Percentiles rank a stretch among this genome's conserved stretches.
Evolutionary conservation across 2,329 filamentous ascomycete species (phyloP).

Genomic region (Pyrenochaeta sp.): DNA sequence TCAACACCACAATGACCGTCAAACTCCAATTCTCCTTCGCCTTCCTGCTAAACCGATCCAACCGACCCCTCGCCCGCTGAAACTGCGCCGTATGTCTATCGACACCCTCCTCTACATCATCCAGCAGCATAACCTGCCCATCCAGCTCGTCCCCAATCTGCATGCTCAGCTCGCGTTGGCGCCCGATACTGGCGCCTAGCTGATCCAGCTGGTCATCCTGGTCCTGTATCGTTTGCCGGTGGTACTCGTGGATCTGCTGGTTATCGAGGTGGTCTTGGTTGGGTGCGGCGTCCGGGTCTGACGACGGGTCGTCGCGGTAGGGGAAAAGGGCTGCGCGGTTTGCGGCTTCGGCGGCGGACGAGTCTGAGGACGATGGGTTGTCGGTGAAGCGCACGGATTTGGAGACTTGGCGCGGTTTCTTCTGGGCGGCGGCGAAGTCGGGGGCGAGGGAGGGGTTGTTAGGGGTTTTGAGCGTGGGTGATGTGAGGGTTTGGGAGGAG

Average conservation of each 20-base stretch:
- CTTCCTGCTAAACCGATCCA: conserved; percentile 75
- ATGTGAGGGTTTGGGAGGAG: conserved; percentile 58
- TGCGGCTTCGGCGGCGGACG: conserved; percentile 57
- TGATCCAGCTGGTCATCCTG: conserved; percentile 94
- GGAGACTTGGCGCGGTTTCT: conserved; percentile 49
- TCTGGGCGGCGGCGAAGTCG: conserved; percentile 48
- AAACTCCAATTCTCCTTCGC: conserved; percentile 89
- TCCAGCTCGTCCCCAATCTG: conserved; percentile 97
- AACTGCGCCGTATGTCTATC: conserved; percentile 82
- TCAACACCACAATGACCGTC: conserved; percentile 79
- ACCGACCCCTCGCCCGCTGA: conserved; percentile 73
- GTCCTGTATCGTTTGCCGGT: conserved; percentile 79
- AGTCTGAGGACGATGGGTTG: conserved; percentile 45
- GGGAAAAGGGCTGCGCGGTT: conserved; percentile 67
- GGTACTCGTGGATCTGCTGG: conserved; percentile 85
- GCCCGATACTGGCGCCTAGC: conserved; percentile 82
- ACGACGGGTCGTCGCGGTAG: conserved; percentile 73
- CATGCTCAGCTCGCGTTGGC: conserved; percentile 91
- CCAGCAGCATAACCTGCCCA: conserved; percentile 84
- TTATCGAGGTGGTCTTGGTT: conserved; percentile 72
- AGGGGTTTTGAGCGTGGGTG: conserved; percentile 52
- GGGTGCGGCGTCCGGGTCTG: conserved; percentile 47
- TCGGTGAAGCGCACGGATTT: conserved; percentile 92
- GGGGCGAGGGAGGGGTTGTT: conserved; percentile 50
- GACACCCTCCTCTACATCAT: conserved; percentile 84